Base-by-base conservation (phyloP, 805 yeast genomes). In the Wickerhamomyces xylosicus region DNA sequence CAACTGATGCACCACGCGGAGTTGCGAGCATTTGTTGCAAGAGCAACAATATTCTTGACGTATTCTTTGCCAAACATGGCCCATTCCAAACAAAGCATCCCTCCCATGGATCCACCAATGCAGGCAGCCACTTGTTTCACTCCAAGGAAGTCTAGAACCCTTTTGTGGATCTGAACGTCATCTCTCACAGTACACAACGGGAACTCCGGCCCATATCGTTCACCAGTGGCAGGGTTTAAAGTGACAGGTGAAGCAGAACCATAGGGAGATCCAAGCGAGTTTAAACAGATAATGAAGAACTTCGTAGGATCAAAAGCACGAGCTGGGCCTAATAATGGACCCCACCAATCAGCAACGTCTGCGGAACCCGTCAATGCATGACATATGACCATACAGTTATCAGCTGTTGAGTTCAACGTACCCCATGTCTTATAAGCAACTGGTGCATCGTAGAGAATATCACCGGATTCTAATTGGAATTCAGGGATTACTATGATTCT, bases 1-100 rank as follows among this genome's bases (percentile, higher is more conserved):
- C 98, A 92, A 4, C 95, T 85, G 32, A 92, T 92, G 48, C 97
- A 92, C 98, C 98, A 92, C 0, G 98, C 98, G 2, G 95, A 82
- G 34, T 89, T 95, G 53, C 94, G 70, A 0, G 97, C 96, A 19
- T 94, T 78, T 0, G 97, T 90, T 2, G 98, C 98, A 39, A 90
- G 62, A 0, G 96, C 90, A 13, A 90, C 79, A 18, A 84, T 66
- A 33, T 72, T 66, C 42, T 71, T 71, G 27, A 92, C 95, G 54
- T 74, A 92, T 2, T 68, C 71, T 2, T 66, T 57, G 3, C 81
- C 81, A 40, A 75, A 79, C 56, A 73, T 85, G 3, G 87, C 75
- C 72, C 85, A 92, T 58, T 92, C 98, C 50, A 92, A 64, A 0
- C 89, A 86, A 34, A 87, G 64, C 97, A 92, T 92, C 16, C 98